Evolutionary conservation across 2,329 filamentous ascomycete genomes (phyloP).

Genomic region (Beauveria pseudobassiana): DNA sequence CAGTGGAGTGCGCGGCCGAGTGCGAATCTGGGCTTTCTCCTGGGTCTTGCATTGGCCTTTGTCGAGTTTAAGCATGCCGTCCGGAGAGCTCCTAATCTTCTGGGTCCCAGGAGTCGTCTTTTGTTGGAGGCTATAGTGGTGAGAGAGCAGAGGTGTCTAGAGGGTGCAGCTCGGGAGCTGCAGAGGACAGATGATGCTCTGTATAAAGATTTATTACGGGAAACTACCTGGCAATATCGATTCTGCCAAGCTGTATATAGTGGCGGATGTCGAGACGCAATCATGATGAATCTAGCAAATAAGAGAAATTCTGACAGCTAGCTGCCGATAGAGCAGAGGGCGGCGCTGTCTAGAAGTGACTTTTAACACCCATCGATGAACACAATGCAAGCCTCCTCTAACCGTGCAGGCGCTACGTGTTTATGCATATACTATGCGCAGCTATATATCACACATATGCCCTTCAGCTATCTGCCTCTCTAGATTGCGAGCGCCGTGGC

Average conservation of each 20-base stretch:
- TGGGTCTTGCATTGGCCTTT: neutral
- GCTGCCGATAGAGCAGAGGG: neutral
- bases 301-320: neutral
- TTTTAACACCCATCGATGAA: neutral
- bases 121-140: neutral
- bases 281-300: neutral
- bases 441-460: too few species aligned
- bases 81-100: neutral
- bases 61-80: neutral
- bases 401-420: neutral
- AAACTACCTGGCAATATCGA: neutral
- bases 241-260: neutral
- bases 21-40: neutral
- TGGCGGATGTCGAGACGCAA: neutral
- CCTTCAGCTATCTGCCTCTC: too few species aligned
- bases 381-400: neutral
- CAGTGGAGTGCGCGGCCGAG: neutral
- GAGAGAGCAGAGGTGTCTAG: neutral
- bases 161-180: neutral
- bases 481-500: too few species aligned
- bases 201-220: neutral
- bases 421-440: neutral
- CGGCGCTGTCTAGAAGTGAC: neutral
- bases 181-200: neutral
- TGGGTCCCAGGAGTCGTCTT: neutral